Evolutionary conservation across 1,284 basidiomycete species (phyloP), one percentile per base, ranked within the genome.

Genomic region (Coniferiporia weirii): DNA sequence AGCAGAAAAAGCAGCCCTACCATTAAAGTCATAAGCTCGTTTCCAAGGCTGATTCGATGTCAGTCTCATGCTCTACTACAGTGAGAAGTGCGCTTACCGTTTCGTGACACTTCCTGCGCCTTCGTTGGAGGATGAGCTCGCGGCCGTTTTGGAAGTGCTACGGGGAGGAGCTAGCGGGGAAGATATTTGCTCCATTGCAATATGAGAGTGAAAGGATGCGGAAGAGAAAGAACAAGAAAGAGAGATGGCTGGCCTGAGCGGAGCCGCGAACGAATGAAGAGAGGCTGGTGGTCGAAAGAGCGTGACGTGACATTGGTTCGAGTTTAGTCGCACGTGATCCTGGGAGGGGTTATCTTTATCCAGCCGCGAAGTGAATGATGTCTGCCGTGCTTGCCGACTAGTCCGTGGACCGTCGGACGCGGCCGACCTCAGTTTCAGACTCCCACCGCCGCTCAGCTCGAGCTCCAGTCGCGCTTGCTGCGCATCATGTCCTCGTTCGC

Each of bases 21-120:
- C 89, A 92, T 91, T 53, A 92, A 76, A 36, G 85, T 85, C 90
- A 92, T 92, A 17, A 92, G 80, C 73, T 92, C 89, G 69, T 79
- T 91, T 65, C 83, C 82, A 58, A 92, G 77, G 58, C 90, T 89
- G 61, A 9, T 27, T 45, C 57, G 32, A 45, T 36, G 50, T 49
- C 45, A 56, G 51, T 20, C 34, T 4, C 38, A 51, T 45, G 13
- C 27, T 27, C 13, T 34, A 20, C 27, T 22, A 17, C 0, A 32
- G 49, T 7, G 35, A 40, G n/a, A 35, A n/a, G 32, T 61, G 38
- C 48, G 64, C 75, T 49, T 52, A 88, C 89, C 89, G 82, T 80
- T 91, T 91, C 46, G 89, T 87, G 56, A 91, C 89, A 66, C 87
- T 90, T 44, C 87, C 89, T 13, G 82, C 79, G 45, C 74, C 77